Evolutionary conservation across 2,329 filamentous ascomycete species (phyloP), one percentile per base, ranked within the genome.

Genomic region (Tricladium varicosporioides): DNA sequence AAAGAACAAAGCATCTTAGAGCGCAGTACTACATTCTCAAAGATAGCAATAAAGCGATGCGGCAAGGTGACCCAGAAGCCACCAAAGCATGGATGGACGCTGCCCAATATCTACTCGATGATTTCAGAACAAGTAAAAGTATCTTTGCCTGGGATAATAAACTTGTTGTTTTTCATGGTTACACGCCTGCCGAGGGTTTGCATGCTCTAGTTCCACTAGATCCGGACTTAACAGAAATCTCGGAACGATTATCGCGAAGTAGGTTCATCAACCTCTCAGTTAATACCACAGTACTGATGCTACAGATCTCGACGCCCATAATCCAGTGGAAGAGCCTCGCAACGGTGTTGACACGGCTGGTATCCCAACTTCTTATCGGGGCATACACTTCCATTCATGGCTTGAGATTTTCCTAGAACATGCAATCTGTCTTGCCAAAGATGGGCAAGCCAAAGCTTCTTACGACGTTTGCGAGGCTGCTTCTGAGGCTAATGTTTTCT

Each of bases 391-490:
- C 68, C 79, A 86, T 57, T 81, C 85, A 48, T 99, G 94, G 94
- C 81, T 97, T 2, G 89, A 95, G 64, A 80, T 96, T 0, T 96
- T 99, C 69, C 81, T 95, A 36, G 89, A 94, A 67, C 95, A 95
- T 69, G 89, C 92, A 2, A 79, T 97, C 48, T 79, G 87, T 5
- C 80, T 94, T 32, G 89, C 92, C 7, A 82, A 84, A 44, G 76
- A 80, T 16, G 86, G 86, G 33, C 83, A 88, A 48, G 77, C 82
- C 13, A 80, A 86, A 44, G 86, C 91, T 60, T 87, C 91, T 51
- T 97, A 96, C 70, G 84, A 87, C 51, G 84, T 91, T 7, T 87
- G 95, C 64, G 85, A 92, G 60, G 85, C 88, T 5, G 91, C 90
- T 1, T 81, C 86, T 49, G 86, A 91, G 67, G 91, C 91, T 13